phyloP scores from a whole-genome alignment of 352 stramenopile genomes.

The Blastocystis sp. region DNA sequence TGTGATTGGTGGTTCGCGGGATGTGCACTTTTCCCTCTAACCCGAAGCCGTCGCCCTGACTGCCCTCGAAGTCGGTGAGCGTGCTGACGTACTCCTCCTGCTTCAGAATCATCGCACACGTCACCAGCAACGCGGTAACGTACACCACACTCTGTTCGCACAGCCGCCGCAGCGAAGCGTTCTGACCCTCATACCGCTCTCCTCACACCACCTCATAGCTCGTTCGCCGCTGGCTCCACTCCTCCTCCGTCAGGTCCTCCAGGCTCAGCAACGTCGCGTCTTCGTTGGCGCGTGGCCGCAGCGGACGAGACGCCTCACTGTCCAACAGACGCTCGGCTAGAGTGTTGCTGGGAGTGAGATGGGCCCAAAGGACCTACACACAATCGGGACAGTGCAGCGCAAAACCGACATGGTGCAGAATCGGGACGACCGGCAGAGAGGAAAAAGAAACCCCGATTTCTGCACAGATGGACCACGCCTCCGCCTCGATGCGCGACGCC shows the following conservation, averaged over 20 bases:
- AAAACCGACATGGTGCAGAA: constrained; percentile 24
- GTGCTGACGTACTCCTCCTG: neutral
- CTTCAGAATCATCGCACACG: neutral
- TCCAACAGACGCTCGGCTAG: neutral
- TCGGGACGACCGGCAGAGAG: neutral
- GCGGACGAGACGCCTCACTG: neutral
- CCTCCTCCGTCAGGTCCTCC: neutral
- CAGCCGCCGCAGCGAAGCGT: constrained; percentile 1
- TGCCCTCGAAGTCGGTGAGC: neutral
- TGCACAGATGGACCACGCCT: constrained; percentile 19
- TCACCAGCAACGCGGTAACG: constrained; percentile 7
- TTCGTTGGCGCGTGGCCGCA: neutral
- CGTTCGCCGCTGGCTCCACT: neutral
- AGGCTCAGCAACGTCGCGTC: neutral
- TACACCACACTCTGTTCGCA: constrained; percentile 47
- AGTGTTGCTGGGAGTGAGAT: neutral
- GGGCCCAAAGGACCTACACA: neutral
- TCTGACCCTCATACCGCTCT: neutral
- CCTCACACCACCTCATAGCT: neutral
- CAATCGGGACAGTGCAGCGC: neutral
- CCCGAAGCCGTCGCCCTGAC: neutral
- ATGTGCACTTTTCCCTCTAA: neutral
- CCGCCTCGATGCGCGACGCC: constrained; percentile 22
- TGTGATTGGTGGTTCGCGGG: neutral
- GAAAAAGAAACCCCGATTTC: constrained; percentile 13